Base-by-base conservation (phyloP, 139 green algal species). In the Diplosphaera chodatii region DNA sequence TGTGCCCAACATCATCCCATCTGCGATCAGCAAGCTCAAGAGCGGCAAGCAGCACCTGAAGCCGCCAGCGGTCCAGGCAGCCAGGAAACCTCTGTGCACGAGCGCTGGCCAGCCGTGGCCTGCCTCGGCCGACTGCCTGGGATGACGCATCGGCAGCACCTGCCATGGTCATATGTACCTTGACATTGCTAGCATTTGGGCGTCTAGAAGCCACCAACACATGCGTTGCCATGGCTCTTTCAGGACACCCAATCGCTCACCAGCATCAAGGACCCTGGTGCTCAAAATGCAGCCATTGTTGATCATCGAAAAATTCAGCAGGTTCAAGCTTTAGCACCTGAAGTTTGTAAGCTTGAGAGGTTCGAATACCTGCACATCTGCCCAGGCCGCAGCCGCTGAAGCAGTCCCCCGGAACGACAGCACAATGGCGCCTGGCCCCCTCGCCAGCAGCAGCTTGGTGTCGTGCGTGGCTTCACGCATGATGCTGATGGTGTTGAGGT, bases 321-420 rank as follows among this genome's bases (percentile, higher is more conserved):
- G n/a, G n/a, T n/a, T n/a, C n/a, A n/a, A 20, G 37, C 37, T 48
- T 48, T 48, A 48, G 10, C 8, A 6, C 37, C 8, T 10, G 37
- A n/a, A n/a, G n/a, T n/a, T n/a, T n/a, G n/a, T n/a, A n/a, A n/a
- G n/a, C n/a, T n/a, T n/a, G n/a, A n/a, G n/a, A n/a, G n/a, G n/a
- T n/a, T n/a, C n/a, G n/a, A n/a, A n/a, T 33, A 78, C 74, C 74
- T 74, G 67, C 25, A 78, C 2, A n/a, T 78, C 74, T 48, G 74
- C 68, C 6, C 65, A 27, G 40, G 63, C 67, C 28, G 70, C 73
- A 15, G 37, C 32, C 15, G 69, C 48, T 28, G 67, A 74, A 0
- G 67, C 59, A 21, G 74, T 78, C 1, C 74, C 74, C 28, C 68
- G 48, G 68, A 78, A 78, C 6, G 67, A 56, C 37, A 78, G 34